Percentiles rank a stretch among this genome's conserved stretches.
Evolutionary conservation across 768 basidiomycete genomes (phyloP).

Genomic region (Leccinum arenicola): DNA sequence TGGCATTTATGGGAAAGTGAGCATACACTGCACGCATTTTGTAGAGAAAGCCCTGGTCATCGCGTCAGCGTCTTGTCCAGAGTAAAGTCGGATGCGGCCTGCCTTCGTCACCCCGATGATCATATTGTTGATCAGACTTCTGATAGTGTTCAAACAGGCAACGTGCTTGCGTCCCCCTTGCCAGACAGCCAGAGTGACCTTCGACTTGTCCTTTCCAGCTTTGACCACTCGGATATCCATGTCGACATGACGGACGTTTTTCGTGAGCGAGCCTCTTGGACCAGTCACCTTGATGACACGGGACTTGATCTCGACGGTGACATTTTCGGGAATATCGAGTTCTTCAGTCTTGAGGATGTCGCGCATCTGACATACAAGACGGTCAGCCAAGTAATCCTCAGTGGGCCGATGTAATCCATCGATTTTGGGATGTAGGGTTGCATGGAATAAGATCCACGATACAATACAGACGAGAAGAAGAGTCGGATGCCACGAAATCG

Average conservation of each 20-base stretch:
- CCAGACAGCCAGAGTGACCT: constrained; percentile 94
- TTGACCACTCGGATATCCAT: constrained; percentile 90
- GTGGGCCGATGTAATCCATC: constrained; percentile 39
- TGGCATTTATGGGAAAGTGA: constrained; percentile 99
- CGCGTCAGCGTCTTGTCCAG: constrained; percentile 5
- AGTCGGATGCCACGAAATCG: neutral
- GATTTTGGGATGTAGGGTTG: neutral
- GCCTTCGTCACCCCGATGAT: constrained; percentile 96
- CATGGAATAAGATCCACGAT: constrained; percentile 3
- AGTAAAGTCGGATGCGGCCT: constrained; percentile 4
- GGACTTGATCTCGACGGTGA: constrained; percentile 86
- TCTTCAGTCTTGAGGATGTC: constrained; percentile 94
- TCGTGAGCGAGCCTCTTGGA: constrained; percentile 88
- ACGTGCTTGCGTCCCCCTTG: constrained; percentile 98
- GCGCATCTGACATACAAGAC: constrained; percentile 62
- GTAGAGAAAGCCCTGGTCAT: constrained; percentile 89
- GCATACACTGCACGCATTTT: constrained; percentile 99
- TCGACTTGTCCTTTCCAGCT: constrained; percentile 58
- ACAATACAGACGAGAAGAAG: neutral
- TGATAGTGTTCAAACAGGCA: constrained; percentile 95
- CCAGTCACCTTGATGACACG: constrained; percentile 90
- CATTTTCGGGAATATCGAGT: constrained; percentile 81
- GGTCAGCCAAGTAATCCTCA: constrained; percentile 33
- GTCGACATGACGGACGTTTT: constrained; percentile 89
- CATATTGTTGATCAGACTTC: constrained; percentile 96